Percentiles rank a stretch among this genome's conserved stretches.
These are phyloP conservation scores for Alternaria burnsii DNA, from an alignment of 2,329 filamentous ascomycete species.

Conservation along the genomic window DNA sequence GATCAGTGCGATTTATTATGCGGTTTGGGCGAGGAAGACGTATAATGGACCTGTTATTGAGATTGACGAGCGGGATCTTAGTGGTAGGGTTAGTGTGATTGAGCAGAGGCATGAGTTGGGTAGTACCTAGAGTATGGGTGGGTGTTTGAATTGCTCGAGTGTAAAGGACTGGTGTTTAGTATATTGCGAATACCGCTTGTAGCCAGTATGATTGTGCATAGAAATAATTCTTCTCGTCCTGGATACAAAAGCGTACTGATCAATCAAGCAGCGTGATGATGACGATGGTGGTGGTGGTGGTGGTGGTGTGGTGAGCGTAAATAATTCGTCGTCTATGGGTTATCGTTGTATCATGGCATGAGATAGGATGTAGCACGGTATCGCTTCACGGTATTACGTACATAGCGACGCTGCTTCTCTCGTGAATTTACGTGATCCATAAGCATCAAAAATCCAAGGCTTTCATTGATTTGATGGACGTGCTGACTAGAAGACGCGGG, in stretches of 20 bases:
- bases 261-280: background rate
- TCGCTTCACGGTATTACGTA: too few species aligned
- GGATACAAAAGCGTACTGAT: background rate
- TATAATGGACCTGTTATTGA: conserved; percentile 42
- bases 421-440: too few species aligned
- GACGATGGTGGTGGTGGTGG: too few species aligned
- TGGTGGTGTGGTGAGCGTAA: too few species aligned
- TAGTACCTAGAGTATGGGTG: background rate
- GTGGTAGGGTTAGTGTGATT: background rate
- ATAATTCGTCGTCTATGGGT: too few species aligned
- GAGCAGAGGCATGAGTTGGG: background rate
- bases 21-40: conserved; percentile 32
- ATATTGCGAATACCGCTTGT: rapidly evolving
- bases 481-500: too few species aligned
- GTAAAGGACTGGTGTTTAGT: background rate
- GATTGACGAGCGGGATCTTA: background rate
- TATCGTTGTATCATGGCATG: too few species aligned
- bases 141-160: rapidly evolving
- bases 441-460: too few species aligned
- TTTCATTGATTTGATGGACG: too few species aligned
- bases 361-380: too few species aligned
- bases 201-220: background rate
- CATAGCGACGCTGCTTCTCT: too few species aligned
- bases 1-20: conserved; percentile 34
- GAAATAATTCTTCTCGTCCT: background rate